phyloP scores from a whole-genome alignment of 768 basidiomycete species.

The Filobasidium wieringae region DNA sequence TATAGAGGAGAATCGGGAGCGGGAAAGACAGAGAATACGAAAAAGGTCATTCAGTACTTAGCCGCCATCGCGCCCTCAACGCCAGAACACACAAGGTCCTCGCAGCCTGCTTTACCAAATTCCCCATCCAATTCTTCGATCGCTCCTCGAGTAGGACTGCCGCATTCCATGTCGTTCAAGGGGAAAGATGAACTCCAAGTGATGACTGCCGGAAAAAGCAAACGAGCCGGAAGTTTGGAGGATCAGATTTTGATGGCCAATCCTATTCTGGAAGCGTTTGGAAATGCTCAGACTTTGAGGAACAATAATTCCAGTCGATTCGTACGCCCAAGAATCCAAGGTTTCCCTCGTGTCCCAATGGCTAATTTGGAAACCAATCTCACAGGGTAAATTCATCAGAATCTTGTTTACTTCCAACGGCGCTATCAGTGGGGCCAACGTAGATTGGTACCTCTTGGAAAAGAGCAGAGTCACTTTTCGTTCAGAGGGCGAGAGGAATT shows the following conservation, averaged over 20 bases:
- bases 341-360: not conserved
- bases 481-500: slow-evolving; percentile 77
- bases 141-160: slow-evolving; percentile 47
- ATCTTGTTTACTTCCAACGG: slow-evolving; percentile 88
- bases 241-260: slow-evolving; percentile 95
- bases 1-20: slow-evolving; percentile 92
- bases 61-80: slow-evolving; percentile 66
- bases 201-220: slow-evolving; percentile 15
- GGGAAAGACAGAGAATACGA: slow-evolving; percentile 93
- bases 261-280: slow-evolving; percentile 93
- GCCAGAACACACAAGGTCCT: slow-evolving; percentile 49
- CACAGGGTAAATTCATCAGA: slow-evolving; percentile 81
- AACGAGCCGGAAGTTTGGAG: slow-evolving; percentile 60
- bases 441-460: slow-evolving; percentile 97
- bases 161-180: slow-evolving; percentile 54
- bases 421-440: slow-evolving; percentile 92
- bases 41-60: slow-evolving; percentile 98
- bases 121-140: slow-evolving; percentile 34
- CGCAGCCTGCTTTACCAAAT: slow-evolving; percentile 39
- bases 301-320: slow-evolving; percentile 99
- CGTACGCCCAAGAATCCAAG: too few species aligned
- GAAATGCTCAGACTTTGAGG: slow-evolving; percentile 93
- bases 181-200: slow-evolving; percentile 41
- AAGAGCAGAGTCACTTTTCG: slow-evolving; percentile 88
- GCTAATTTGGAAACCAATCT: not conserved